Conservation (phyloP, 352 stramenopile species). For the Phytopythium vexans region DNA sequence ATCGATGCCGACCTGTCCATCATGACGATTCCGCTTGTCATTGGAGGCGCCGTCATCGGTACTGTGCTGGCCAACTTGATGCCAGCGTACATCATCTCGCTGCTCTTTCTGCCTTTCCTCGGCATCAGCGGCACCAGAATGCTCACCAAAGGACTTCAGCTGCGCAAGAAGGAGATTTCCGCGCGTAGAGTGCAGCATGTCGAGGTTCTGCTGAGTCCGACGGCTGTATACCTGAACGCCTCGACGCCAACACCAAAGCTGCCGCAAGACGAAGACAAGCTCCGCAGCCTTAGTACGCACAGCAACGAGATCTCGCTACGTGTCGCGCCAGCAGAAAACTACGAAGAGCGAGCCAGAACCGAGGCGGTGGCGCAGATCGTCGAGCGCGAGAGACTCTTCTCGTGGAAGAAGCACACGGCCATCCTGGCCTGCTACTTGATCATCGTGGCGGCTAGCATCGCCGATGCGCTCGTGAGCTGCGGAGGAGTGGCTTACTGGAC, state of each 20-base stretch:
- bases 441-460: slow-evolving; percentile 27
- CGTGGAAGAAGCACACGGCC: slow-evolving; percentile 25
- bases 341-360: slow-evolving; percentile 1
- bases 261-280: no score
- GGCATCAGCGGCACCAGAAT: slow-evolving; percentile 23
- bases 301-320: no score
- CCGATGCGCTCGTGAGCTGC: slow-evolving; percentile 21
- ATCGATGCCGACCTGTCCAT: slow-evolving; percentile 54
- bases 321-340: no score
- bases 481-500: slow-evolving; percentile 37
- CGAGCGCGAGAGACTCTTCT: slow-evolving; percentile 37
- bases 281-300: no score
- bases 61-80: slow-evolving; percentile 57
- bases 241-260: no score
- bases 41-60: slow-evolving; percentile 50
- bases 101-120: slow-evolving; percentile 54
- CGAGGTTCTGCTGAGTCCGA: no score
- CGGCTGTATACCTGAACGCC: no score
- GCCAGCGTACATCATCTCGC: slow-evolving; percentile 53
- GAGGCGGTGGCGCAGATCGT: slow-evolving; percentile 15
- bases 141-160: slow-evolving; percentile 18
- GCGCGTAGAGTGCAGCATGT: no score
- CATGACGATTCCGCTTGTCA: slow-evolving; percentile 63
- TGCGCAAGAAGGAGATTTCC: slow-evolving; percentile 39
- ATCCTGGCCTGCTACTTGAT: slow-evolving; percentile 41